Evolutionary conservation across 352 stramenopile species (phyloP), one percentile per base, ranked within the genome.

Genomic region (Thalassiosira exigua): DNA sequence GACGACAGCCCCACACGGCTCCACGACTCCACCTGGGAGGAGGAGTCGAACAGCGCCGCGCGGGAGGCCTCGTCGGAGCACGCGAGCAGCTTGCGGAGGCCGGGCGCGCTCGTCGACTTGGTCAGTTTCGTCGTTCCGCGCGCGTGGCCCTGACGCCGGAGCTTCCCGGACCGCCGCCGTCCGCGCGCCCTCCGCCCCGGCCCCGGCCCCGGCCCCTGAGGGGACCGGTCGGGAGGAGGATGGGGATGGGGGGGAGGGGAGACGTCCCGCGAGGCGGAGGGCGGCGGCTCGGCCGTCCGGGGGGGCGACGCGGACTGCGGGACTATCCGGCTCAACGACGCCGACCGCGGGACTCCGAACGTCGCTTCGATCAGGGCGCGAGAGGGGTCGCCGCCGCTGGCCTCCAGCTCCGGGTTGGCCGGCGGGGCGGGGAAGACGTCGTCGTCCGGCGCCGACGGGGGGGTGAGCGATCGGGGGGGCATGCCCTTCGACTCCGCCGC

Each of bases 111-210:
- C 12, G 57, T 66, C 30, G 57, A 66, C 44, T 66, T 66, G n/a
- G 57, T 66, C 3, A 66, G n/a, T 62, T 62, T 62, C n/a, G n/a
- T n/a, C n/a, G n/a, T n/a, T n/a, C n/a, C n/a, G 24, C 36, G 36
- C 7, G 12, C 2, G 14, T 62, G 26, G 27, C 53, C 26, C 5
- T 39, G 11, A 17, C 27, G 53, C 53, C 3, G 2, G 7, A 24
- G 3, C 21, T 21, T 3, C 3, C n/a, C 7, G 53, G 26, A 46
- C 26, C 5, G 19, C 4, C 53, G 53, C 41, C 53, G 7, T 41
- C 53, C 26, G 1, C 53, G 26, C 21, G 17, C 17, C 36, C 36
- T 9, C 36, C 36, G 36, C 36, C 36, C 36, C 36, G 36, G 36
- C 7, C 17, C 36, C 7, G 36, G 36, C 7, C 36, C 36, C 7